Evolutionary conservation across 345 rosid genomes (phyloP).

Genomic region (Lumnitzera littorea): DNA sequence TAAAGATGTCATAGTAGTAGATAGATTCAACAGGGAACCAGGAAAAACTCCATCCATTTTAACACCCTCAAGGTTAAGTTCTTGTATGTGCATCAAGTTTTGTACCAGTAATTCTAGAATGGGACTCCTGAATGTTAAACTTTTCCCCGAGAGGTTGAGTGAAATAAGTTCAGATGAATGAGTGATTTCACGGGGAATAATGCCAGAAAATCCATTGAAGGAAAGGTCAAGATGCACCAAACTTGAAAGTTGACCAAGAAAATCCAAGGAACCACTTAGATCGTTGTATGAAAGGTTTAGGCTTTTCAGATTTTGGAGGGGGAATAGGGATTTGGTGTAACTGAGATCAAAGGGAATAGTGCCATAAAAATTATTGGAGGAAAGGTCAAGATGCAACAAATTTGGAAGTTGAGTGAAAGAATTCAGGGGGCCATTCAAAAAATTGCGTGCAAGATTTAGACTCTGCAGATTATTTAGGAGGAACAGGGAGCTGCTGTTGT

Average conservation of each 20-base stretch:
- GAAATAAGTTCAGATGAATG: conserved; percentile 8
- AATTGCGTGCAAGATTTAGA: neutral
- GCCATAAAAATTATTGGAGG: neutral
- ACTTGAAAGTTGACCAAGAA: too few relatives aligned
- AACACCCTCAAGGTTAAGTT: neutral
- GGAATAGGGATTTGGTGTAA: neutral
- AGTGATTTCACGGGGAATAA: conserved; percentile 1
- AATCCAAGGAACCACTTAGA: conserved; percentile 2
- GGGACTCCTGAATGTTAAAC: too few relatives aligned
- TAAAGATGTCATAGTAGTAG: conserved; percentile 7
- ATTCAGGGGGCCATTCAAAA: neutral
- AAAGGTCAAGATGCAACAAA: neutral
- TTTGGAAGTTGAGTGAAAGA: too few relatives aligned
- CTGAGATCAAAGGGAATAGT: too few relatives aligned
- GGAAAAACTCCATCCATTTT: neutral
- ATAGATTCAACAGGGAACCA: conserved; percentile 7
- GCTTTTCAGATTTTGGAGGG: neutral
- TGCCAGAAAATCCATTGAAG: neutral
- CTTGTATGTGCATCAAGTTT: conserved; percentile 8
- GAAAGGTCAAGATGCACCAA: neutral
- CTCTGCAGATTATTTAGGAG: neutral
- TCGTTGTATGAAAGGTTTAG: neutral
- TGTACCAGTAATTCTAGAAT: neutral
- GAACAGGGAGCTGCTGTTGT: too few relatives aligned
- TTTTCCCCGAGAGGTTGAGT: neutral